A percentile compares a stretch with the other conserved stretches of the same genome.
These are phyloP conservation scores for Boechera divaricarpa DNA, from an alignment of 345 rosid species.

Conservation along the genomic window DNA sequence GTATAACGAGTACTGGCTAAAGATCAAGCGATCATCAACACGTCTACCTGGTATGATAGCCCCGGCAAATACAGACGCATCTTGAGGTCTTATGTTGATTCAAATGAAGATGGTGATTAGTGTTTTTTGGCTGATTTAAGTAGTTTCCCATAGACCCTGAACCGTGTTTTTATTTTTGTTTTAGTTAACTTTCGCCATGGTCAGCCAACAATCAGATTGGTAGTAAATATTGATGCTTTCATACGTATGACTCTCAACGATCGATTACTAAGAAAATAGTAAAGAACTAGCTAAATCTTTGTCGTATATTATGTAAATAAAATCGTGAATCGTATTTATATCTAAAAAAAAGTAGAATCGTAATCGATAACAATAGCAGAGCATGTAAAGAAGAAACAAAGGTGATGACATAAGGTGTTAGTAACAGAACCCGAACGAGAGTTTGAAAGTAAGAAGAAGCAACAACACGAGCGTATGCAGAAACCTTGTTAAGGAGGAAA, in stretches of 20 bases:
- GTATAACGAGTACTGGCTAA: conserved; percentile 56
- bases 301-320: too few species aligned
- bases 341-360: not conserved
- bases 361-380: not conserved
- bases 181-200: conserved; percentile 14
- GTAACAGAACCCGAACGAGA: not conserved
- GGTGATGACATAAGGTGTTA: not conserved
- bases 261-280: not conserved
- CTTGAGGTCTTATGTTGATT: conserved; percentile 28
- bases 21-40: conserved; percentile 53
- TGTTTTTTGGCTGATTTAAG: not conserved
- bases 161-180: not conserved
- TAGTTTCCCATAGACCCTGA: not conserved
- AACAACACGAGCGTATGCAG: conserved; percentile 19
- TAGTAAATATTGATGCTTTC: not conserved
- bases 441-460: not conserved
- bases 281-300: not conserved
- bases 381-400: not conserved
- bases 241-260: not conserved
- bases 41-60: conserved; percentile 60
- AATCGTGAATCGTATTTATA: too few species aligned
- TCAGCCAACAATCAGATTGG: conserved; percentile 19
- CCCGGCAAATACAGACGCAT: conserved; percentile 57
- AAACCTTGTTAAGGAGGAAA: not conserved
- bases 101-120: conserved; percentile 14